Percentiles rank a stretch among this genome's conserved stretches.
Conservation (phyloP, 2,329 filamentous ascomycete genomes). For the Cladosporium halotolerans region DNA sequence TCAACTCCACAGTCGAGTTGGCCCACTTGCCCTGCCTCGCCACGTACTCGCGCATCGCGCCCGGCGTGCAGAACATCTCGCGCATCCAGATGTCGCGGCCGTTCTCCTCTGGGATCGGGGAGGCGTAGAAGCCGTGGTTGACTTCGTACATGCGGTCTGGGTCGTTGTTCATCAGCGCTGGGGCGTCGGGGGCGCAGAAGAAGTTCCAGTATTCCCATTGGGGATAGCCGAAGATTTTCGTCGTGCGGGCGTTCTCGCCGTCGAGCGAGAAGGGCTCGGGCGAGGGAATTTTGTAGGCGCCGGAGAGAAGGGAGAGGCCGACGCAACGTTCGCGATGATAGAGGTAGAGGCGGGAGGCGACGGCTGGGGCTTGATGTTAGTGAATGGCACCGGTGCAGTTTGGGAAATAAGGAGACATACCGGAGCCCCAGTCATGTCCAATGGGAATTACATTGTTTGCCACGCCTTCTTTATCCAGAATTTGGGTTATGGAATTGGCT, state of each 20-base stretch:
- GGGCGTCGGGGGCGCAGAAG: constrained; percentile 36
- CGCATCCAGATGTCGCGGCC: constrained; percentile 29
- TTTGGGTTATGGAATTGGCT: constrained; percentile 34
- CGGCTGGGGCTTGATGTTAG: not conserved
- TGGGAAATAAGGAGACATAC: not conserved
- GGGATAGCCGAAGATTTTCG: constrained; percentile 33
- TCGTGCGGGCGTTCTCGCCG: constrained; percentile 26
- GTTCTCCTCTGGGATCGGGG: constrained; percentile 17
- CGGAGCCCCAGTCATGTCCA: constrained; percentile 39
- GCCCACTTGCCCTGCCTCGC: constrained; percentile 17
- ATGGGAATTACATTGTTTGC: constrained; percentile 34
- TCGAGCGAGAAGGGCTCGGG: constrained; percentile 34
- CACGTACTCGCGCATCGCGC: constrained; percentile 30
- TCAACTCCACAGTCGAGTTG: constrained; percentile 22
- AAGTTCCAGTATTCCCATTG: constrained; percentile 42
- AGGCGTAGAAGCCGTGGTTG: constrained; percentile 16
- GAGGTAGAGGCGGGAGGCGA: constrained; percentile 39
- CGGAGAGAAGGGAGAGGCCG: constrained; percentile 40
- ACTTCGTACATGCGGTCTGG: constrained; percentile 17
- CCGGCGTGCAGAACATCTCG: constrained; percentile 33
- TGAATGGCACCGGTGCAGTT: not conserved
- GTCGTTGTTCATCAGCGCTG: constrained; percentile 29
- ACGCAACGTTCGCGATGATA: constrained; percentile 36
- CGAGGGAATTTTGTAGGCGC: constrained; percentile 36
- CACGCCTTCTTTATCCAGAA: constrained; percentile 35